Conservation (phyloP, 2,329 filamentous ascomycete species). For the Neoascochyta sp. region DNA sequence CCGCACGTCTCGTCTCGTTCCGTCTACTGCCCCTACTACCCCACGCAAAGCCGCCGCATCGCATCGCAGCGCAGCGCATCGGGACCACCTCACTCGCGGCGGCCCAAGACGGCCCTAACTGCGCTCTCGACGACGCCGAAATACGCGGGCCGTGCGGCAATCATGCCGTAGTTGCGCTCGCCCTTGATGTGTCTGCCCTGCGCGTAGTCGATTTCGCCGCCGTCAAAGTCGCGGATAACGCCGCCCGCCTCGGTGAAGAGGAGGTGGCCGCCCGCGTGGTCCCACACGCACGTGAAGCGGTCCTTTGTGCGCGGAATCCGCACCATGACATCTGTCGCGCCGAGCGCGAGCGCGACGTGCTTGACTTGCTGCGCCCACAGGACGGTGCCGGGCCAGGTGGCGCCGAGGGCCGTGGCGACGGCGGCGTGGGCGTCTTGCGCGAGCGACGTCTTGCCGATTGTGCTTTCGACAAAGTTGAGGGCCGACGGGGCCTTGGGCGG, state of each 20-base stretch:
- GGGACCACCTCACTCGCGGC: no score
- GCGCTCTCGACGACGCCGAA: slow-evolving; percentile 27
- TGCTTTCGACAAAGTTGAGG: slow-evolving; percentile 48
- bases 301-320: slow-evolving; percentile 45
- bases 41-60: no score
- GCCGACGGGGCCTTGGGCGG: slow-evolving; percentile 25
- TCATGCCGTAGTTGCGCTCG: slow-evolving; percentile 35
- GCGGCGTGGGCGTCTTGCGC: slow-evolving; percentile 37
- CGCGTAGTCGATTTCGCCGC: slow-evolving; percentile 47
- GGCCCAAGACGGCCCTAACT: slow-evolving; percentile 25
- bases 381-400: slow-evolving; percentile 48
- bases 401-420: slow-evolving; percentile 38
- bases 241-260: slow-evolving; percentile 51
- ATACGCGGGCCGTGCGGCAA: slow-evolving; percentile 25
- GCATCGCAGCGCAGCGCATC: no score
- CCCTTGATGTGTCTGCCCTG: slow-evolving; percentile 33
- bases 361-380: slow-evolving; percentile 54
- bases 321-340: slow-evolving; percentile 49
- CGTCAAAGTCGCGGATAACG: slow-evolving; percentile 50
- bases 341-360: slow-evolving; percentile 51
- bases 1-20: no score
- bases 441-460: slow-evolving; percentile 39
- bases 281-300: slow-evolving; percentile 52
- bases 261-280: slow-evolving; percentile 54
- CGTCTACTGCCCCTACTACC: no score